Evolutionary conservation across 371 early-diverging fungal species (phyloP).

Genomic region (Mortierella sp.): DNA sequence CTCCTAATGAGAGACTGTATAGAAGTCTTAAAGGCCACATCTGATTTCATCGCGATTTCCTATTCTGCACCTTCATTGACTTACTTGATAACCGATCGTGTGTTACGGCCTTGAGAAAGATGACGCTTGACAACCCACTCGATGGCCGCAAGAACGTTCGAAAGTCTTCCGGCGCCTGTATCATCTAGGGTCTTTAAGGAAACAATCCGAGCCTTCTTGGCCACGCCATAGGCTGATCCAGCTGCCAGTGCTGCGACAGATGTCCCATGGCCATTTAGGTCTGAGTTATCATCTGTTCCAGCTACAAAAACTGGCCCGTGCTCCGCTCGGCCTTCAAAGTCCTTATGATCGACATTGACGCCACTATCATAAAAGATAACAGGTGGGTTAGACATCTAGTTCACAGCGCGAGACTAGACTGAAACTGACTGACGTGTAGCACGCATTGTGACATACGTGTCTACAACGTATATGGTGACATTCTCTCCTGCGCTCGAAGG

Average conservation of each 20-base stretch:
- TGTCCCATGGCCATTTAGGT: constrained; percentile 63
- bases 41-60: neutral
- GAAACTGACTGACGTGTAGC: no score
- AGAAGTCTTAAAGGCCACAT: neutral
- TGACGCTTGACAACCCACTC: constrained; percentile 55
- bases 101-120: constrained; percentile 19
- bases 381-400: no score
- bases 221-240: constrained; percentile 77
- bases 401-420: no score
- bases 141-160: constrained; percentile 51
- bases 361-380: constrained; percentile 51
- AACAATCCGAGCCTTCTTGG: constrained; percentile 76
- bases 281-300: constrained; percentile 13
- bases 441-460: constrained; percentile 58
- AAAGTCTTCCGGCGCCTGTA: constrained; percentile 27
- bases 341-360: constrained; percentile 66
- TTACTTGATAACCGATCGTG: constrained; percentile 48
- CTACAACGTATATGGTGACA: constrained; percentile 78
- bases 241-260: constrained; percentile 83
- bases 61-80: neutral
- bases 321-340: constrained; percentile 76
- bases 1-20: constrained; percentile 65
- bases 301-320: constrained; percentile 59
- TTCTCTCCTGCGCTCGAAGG: constrained; percentile 58
- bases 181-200: constrained; percentile 73